A percentile compares a stretch with the other conserved stretches of the same genome.
Conservation (phyloP, 495 filamentous ascomycete species). For the Penicillium roqueforti region DNA sequence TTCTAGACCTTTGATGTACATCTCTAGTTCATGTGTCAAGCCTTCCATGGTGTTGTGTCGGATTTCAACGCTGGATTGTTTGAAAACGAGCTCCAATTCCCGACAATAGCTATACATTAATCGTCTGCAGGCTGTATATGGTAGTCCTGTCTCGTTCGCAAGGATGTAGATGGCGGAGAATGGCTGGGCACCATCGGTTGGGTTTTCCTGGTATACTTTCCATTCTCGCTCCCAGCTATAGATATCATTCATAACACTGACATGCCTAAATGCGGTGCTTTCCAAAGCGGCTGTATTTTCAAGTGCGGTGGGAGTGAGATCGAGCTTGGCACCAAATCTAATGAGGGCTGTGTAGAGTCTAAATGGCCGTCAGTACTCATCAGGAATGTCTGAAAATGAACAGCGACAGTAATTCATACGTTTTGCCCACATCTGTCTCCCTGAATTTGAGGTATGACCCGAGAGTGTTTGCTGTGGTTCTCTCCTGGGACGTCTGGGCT, state of each 20-base stretch:
- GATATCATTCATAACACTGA: conserved; percentile 23
- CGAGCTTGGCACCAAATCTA: conserved; percentile 16
- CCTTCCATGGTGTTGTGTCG: not conserved
- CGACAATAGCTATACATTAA: conserved; percentile 21
- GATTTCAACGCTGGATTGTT: conserved; percentile 4
- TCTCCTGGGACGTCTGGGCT: conserved; percentile 16
- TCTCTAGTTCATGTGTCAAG: conserved; percentile 12
- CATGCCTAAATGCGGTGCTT: conserved; percentile 17
- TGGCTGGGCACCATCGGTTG: conserved; percentile 18
- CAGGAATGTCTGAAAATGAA: not conserved
- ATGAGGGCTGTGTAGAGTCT: conserved; percentile 25
- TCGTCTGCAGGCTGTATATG: conserved; percentile 19
- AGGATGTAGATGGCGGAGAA: conserved; percentile 21
- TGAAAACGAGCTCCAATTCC: conserved; percentile 16
- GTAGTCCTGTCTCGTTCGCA: conserved; percentile 19
- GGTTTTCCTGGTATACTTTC: conserved; percentile 12
- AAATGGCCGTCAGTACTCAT: not conserved
- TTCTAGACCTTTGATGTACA: conserved; percentile 18
- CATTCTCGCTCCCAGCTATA: conserved; percentile 26
- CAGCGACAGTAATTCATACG: conserved; percentile 6
- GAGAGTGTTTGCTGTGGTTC: conserved; percentile 10
- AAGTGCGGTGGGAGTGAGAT: conserved; percentile 8
- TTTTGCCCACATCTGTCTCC: conserved; percentile 17
- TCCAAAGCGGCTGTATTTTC: conserved; percentile 7
- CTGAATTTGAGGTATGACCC: conserved; percentile 18